Base-by-base conservation (phyloP, 177 flowering plant species). In the Vitis hybrid region DNA sequence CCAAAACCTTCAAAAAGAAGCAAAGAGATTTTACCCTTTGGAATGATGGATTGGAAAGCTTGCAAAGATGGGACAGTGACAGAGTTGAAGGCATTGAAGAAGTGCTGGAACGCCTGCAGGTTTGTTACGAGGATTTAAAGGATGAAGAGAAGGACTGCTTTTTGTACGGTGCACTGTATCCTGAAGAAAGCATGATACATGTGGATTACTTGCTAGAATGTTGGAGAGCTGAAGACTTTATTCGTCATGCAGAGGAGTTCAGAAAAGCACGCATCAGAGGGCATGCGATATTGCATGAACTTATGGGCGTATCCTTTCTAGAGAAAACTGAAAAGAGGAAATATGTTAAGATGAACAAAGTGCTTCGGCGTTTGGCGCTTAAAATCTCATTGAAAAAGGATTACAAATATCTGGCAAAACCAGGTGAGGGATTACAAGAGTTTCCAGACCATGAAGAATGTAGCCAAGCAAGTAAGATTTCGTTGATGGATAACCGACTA, bases 261-360 rank as follows among this genome's bases (percentile, higher is more conserved):
- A 22, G 2, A 0, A 22, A 22, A 22, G 2, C 26, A 22, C 45
- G 45, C 1, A 1, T 0, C 45, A 33, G 7, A 6, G 45, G 45
- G 45, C 45, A 33, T 33, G 7, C 1, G 0, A 33, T 33, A 5
- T 33, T 33, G 45, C 6, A 33, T 33, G 45, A 33, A 5, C 45
- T 33, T 33, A 33, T 33, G 1, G 7, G 7, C 7, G 7, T 33
- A 33, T 33, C 45, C 0, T 33, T 33, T 5, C 7, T 33, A 33
- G 45, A 33, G 45, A 33, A 6, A 5, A 33, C 6, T 33, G 45
- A 33, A 6, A 33, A 33, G 45, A 33, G 45, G 45, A 33, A 33
- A 6, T 33, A 1, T 33, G 67, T 73, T 1, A 51, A 49, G 52
- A 73, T 73, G 71, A 68, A 67, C 33, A 66, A 67, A 52, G 62